Conservation (phyloP, 1,284 basidiomycete genomes). For the Apiotrichum akiyoshidainum region DNA sequence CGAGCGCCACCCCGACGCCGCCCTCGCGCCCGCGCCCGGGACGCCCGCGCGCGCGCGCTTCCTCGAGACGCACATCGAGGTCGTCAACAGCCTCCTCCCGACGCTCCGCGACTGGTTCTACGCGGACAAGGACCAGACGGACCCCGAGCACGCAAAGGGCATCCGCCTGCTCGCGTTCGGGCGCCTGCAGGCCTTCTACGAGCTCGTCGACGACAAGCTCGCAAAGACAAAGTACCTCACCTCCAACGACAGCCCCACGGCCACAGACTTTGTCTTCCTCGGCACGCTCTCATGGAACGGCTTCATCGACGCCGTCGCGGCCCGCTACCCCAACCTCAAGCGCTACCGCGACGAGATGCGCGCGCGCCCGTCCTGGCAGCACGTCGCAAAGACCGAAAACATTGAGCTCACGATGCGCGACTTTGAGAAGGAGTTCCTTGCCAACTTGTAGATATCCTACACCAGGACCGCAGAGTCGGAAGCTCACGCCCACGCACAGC, state of each 20-base stretch:
- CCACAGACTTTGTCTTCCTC: conserved; percentile 14
- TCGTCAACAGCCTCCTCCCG: conserved; percentile 26
- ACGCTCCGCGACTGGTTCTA: conserved; percentile 32
- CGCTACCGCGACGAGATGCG: conserved; percentile 10
- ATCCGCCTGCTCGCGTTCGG: conserved; percentile 14
- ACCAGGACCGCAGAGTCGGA: no score
- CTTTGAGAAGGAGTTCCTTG: conserved; percentile 14
- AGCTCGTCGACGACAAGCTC: conserved; percentile 5
- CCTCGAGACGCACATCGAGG: conserved; percentile 22
- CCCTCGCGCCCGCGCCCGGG: conserved; percentile 10
- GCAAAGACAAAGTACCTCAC: conserved; percentile 3
- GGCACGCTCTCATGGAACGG: conserved; percentile 16
- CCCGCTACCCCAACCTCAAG: conserved; percentile 6
- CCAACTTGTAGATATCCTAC: not conserved
- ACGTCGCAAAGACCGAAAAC: not conserved
- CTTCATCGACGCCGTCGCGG: conserved; percentile 6
- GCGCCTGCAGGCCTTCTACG: conserved; percentile 10
- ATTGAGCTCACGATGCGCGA: conserved; percentile 8
- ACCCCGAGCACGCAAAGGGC: conserved; percentile 7
- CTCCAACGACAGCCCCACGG: conserved; percentile 1
- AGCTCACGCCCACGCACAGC: no score
- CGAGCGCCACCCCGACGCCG: conserved; percentile 17
- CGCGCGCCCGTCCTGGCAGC: conserved; percentile 7
- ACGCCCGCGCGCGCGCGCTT: conserved; percentile 12
- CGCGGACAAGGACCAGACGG: conserved; percentile 19